These are phyloP conservation scores for Candida freyschussii DNA, from an alignment of 1,139 yeast genomes.

Conservation along the genomic window DNA sequence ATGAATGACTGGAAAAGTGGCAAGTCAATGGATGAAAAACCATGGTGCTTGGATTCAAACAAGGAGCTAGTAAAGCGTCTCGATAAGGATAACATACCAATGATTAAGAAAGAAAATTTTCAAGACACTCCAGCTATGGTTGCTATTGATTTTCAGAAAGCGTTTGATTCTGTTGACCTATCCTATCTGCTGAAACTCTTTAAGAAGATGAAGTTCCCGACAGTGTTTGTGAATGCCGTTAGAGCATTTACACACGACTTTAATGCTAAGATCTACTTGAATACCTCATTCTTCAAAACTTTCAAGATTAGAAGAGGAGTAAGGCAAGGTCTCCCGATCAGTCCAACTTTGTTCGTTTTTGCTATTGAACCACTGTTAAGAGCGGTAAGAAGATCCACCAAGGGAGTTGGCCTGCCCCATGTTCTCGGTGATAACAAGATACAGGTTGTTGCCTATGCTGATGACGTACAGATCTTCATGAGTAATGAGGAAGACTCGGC, in stretches of 20 bases:
- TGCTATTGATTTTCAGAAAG: not conserved
- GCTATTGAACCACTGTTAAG: too few relatives aligned
- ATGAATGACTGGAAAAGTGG: not conserved
- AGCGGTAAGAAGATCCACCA: not conserved
- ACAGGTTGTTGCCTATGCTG: not conserved
- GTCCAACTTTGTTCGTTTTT: too few relatives aligned
- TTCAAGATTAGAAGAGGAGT: not conserved
- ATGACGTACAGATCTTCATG: conserved; percentile 1
- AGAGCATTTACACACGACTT: too few relatives aligned
- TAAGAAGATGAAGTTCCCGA: too few relatives aligned
- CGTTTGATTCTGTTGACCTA: too few relatives aligned
- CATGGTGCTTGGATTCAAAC: too few relatives aligned
- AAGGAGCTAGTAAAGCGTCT: too few relatives aligned
- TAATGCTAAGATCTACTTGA: not conserved
- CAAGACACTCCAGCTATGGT: too few relatives aligned
- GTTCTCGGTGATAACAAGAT: not conserved
- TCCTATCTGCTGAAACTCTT: too few relatives aligned
- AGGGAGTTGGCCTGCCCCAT: not conserved
- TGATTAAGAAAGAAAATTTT: too few relatives aligned
- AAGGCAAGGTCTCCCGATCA: not conserved
- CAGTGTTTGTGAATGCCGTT: too few relatives aligned
- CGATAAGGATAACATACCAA: too few relatives aligned
- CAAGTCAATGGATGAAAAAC: not conserved
- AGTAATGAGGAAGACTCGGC: not conserved
- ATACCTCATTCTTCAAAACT: not conserved